Conservation (phyloP, 2,329 filamentous ascomycete genomes). For the Cercospora sp. region DNA sequence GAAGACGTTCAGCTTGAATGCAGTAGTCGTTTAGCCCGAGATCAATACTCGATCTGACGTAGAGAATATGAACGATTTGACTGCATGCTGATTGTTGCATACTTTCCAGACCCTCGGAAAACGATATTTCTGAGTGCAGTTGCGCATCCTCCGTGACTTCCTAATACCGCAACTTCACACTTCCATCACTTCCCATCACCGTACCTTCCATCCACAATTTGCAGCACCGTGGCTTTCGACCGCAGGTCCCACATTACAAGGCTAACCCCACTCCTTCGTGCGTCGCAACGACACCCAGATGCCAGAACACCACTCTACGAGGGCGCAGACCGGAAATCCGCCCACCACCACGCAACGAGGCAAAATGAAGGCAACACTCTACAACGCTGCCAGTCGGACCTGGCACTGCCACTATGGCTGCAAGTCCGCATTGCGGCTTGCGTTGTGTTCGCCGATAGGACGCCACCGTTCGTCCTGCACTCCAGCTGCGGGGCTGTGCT, state of each 20-base stretch:
- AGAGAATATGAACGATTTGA: conserved; percentile 4
- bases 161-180: background rate
- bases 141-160: background rate
- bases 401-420: too few relatives aligned
- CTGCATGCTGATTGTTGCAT: conserved; percentile 8
- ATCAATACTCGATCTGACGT: background rate
- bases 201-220: too few relatives aligned
- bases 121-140: background rate
- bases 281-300: too few relatives aligned
- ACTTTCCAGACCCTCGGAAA: background rate
- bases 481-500: background rate
- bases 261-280: too few relatives aligned
- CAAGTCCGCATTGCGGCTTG: background rate
- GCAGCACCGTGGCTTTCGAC: too few relatives aligned
- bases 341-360: too few relatives aligned
- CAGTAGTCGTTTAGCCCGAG: background rate
- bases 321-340: too few relatives aligned
- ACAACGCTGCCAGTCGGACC: too few relatives aligned
- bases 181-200: too few relatives aligned
- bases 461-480: background rate
- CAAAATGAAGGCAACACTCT: background rate
- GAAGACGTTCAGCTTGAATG: background rate
- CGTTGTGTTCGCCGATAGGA: background rate
- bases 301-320: too few relatives aligned
- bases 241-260: too few relatives aligned